Evolutionary conservation across 2,329 filamentous ascomycete species (phyloP), one percentile per base, ranked within the genome.

Genomic region (Hypoxylon sp.): DNA sequence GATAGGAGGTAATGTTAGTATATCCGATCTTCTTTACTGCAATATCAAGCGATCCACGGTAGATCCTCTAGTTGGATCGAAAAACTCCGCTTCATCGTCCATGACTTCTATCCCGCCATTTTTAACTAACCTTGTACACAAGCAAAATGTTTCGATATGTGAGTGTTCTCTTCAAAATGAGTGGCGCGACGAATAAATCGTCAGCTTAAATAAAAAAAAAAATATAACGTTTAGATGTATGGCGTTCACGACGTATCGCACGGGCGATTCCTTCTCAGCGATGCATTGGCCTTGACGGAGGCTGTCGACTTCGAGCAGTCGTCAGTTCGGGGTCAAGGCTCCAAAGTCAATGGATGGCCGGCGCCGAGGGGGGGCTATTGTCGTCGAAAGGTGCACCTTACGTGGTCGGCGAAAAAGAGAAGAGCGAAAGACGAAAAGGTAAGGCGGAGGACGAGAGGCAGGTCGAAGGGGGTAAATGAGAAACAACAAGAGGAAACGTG

Each of bases 181-280:
- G 77, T 72, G 77, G 72, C 75, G 74, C 71, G 77, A 79, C 77
- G 77, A 79, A 68, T 63, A 71, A 73, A 78, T 77, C 76, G 76
- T 78, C 76, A 74, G 72, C 66, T 68, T 61, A 70, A 67, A 72
- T 71, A 58, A 65, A 44, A 44, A 44, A 64, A 61, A 63, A 39
- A 60, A 64, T 64, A 11, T 68, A 56, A 56, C 29, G 39, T 66
- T 61, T 67, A 44, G 68, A 70, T 64, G 63, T 69, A 56, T 72
- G 69, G 65, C 67, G 68, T 67, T 68, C 71, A 65, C 67, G 70
- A 70, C 66, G 71, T 74, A 66, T 75, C 71, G 69, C 70, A 69
- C 65, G 63, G 71, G 68, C 74, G 71, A 71, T 69, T 67, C 47
- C 61, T 67, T 71, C 66, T 76, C 71, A 77, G 72, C 71, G 71